Conservation (phyloP, 2,329 filamentous ascomycete species). For the Rhinocladiella mackenziei region DNA sequence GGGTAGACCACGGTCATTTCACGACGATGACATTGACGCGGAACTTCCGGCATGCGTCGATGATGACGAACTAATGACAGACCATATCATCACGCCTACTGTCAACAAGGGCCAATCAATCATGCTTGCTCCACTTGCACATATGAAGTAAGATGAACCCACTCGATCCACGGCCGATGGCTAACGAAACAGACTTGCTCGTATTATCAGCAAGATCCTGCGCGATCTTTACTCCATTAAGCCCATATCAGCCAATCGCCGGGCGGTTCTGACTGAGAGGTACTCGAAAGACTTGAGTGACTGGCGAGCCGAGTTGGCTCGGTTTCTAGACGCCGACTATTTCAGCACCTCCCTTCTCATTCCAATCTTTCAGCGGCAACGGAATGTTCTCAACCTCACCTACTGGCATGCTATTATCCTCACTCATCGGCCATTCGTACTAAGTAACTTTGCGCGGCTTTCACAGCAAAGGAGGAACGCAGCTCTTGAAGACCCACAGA, state of each 20-base stretch:
- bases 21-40: conserved; percentile 28
- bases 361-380: conserved; percentile 42
- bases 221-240: conserved; percentile 41
- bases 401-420: conserved; percentile 45
- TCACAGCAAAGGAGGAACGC: conserved; percentile 15
- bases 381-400: conserved; percentile 42
- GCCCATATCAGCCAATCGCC: conserved; percentile 9
- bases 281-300: conserved; percentile 34
- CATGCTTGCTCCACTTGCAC: conserved; percentile 46
- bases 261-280: conserved; percentile 30
- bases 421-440: conserved; percentile 39
- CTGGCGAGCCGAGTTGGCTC: conserved; percentile 37
- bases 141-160: conserved; percentile 33
- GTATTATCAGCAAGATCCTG: conserved; percentile 44
- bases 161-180: background rate
- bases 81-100: conserved; percentile 28
- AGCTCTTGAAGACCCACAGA: conserved; percentile 16
- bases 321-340: conserved; percentile 41
- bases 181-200: conserved; percentile 33
- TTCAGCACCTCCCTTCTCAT: conserved; percentile 34
- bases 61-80: conserved; percentile 25
- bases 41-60: conserved; percentile 27
- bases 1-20: conserved; percentile 27
- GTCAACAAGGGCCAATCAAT: conserved; percentile 35
- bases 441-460: conserved; percentile 33